Evolutionary conservation across 2,329 filamentous ascomycete genomes (phyloP).

Genomic region (Sclerotiophoma versabilis): DNA sequence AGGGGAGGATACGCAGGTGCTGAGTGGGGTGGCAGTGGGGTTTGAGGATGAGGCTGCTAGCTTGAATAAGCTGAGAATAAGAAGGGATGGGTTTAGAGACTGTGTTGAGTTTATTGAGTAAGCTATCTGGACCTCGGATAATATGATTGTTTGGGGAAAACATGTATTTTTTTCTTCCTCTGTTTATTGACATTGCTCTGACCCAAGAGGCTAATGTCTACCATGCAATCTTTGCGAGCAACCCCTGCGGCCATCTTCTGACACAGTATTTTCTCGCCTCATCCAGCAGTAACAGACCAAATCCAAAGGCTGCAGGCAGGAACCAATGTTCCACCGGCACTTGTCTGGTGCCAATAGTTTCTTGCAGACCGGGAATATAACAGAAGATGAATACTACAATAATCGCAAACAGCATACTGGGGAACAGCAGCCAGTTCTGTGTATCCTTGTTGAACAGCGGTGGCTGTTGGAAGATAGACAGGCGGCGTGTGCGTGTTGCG

Average conservation of each 20-base stretch:
- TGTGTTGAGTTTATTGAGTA: constrained; percentile 1
- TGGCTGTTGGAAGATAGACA: constrained; percentile 74
- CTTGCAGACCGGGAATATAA: constrained; percentile 72
- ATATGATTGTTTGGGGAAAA: not conserved
- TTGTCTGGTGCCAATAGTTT: constrained; percentile 64
- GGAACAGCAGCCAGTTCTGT: constrained; percentile 74
- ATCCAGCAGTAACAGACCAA: constrained; percentile 69
- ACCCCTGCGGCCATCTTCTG: constrained; percentile 64
- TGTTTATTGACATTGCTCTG: not conserved
- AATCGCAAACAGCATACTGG: constrained; percentile 73
- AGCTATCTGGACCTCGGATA: not conserved
- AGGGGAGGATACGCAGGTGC: constrained; percentile 20
- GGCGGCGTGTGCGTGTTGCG: constrained; percentile 66
- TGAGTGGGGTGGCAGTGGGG: constrained; percentile 35
- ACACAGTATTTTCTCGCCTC: constrained; percentile 71
- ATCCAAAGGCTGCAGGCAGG: constrained; percentile 74
- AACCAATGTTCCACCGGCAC: constrained; percentile 80
- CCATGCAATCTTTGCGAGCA: constrained; percentile 70
- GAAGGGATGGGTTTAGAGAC: not conserved
- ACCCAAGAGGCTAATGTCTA: constrained; percentile 42
- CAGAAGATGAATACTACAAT: constrained; percentile 70
- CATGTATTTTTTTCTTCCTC: not conserved
- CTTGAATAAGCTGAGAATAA: constrained; percentile 8
- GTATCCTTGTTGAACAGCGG: constrained; percentile 69
- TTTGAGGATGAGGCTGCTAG: constrained; percentile 13